phyloP scores from a whole-genome alignment of 2,329 filamentous ascomycete species.

The Fusarium redolens region DNA sequence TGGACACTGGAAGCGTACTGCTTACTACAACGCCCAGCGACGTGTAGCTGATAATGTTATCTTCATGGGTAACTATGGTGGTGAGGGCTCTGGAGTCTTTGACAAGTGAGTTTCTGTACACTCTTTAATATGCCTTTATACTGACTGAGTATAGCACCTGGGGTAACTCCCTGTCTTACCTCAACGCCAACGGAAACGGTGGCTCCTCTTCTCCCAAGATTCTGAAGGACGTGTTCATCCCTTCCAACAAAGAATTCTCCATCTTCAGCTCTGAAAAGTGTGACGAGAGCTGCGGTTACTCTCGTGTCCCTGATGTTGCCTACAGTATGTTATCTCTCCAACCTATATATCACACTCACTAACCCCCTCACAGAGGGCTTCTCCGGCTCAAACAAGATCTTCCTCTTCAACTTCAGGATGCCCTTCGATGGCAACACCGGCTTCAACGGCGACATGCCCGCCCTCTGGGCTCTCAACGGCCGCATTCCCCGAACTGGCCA shows the following conservation, averaged over 20 bases:
- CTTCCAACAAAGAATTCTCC: constrained; percentile 59
- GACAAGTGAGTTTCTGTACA: constrained; percentile 54
- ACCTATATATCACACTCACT: not conserved
- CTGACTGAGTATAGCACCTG: constrained; percentile 50
- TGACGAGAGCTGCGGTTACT: constrained; percentile 56
- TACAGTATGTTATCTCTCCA: constrained; percentile 53
- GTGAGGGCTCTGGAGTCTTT: constrained; percentile 56
- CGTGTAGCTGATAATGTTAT: constrained; percentile 57
- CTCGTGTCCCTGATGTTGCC: constrained; percentile 56
- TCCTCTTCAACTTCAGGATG: constrained; percentile 81
- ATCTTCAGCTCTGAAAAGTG: constrained; percentile 60
- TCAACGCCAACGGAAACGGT: constrained; percentile 55
- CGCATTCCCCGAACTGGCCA: constrained; percentile 77
- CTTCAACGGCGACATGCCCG: constrained; percentile 74
- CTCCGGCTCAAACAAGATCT: constrained; percentile 75
- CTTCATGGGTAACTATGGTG: constrained; percentile 62
- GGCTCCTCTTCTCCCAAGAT: constrained; percentile 54
- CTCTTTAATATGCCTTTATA: not conserved
- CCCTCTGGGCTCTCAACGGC: constrained; percentile 81
- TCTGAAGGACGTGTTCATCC: constrained; percentile 53
- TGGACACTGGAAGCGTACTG: constrained; percentile 55
- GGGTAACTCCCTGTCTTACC: constrained; percentile 60
- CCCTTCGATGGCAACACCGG: constrained; percentile 66
- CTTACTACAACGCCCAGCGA: constrained; percentile 58
- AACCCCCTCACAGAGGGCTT: constrained; percentile 69